Evolutionary conservation across 2,329 filamentous ascomycete genomes (phyloP).

Genomic region (Venturia carpophila): DNA sequence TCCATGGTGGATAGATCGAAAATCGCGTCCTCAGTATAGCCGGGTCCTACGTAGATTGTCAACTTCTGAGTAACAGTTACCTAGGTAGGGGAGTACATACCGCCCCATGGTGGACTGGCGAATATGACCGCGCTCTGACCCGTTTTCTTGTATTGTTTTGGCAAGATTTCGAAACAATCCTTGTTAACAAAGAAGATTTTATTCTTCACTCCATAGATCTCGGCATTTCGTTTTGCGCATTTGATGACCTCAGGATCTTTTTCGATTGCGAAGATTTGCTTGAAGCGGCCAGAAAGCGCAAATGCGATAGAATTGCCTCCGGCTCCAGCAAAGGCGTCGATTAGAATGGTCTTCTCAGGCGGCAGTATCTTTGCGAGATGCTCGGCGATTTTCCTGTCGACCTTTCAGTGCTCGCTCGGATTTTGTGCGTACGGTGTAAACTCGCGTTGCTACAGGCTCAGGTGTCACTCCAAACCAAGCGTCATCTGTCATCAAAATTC

Average conservation of each 20-base stretch:
- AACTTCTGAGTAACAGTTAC: not conserved
- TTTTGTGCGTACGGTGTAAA: too few relatives aligned
- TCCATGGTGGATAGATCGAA: conserved; percentile 83
- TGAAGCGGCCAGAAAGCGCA: conserved; percentile 70
- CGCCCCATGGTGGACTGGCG: conserved; percentile 67
- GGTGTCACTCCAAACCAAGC: conserved; percentile 97
- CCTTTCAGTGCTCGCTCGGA: not conserved
- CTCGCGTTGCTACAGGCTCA: conserved; percentile 77
- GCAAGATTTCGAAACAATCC: conserved; percentile 73
- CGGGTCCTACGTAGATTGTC: conserved; percentile 44
- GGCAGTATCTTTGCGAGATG: conserved; percentile 56
- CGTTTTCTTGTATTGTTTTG: conserved; percentile 43
- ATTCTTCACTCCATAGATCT: conserved; percentile 69
- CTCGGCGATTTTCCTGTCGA: conserved; percentile 59
- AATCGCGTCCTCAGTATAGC: conserved; percentile 57
- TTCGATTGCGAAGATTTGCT: conserved; percentile 81
- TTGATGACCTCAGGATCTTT: conserved; percentile 70
- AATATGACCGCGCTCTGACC: conserved; percentile 53
- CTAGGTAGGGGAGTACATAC: conserved; percentile 35
- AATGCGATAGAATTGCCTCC: conserved; percentile 96
- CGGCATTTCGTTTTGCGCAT: conserved; percentile 88
- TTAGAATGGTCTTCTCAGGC: conserved; percentile 54
- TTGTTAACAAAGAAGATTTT: conserved; percentile 80
- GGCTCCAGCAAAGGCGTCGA: conserved; percentile 86
- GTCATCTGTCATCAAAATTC: conserved; percentile 83